These are phyloP conservation scores for Sonneratia caseolaris DNA, from an alignment of 345 rosid genomes.

Conservation along the genomic window DNA sequence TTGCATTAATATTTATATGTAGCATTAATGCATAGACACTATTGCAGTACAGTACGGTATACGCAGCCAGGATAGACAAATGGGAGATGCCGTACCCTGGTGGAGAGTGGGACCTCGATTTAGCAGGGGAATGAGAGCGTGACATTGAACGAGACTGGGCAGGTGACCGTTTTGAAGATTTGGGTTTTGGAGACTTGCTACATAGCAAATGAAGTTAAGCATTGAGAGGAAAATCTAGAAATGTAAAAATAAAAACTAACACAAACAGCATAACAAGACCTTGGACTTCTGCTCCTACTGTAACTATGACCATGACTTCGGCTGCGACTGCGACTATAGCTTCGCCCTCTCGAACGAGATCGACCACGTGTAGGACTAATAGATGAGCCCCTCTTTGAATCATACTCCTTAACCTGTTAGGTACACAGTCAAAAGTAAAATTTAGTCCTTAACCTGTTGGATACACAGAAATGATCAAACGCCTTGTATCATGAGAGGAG, in stretches of 20 bases:
- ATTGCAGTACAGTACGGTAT: not conserved
- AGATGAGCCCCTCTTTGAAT: conserved; percentile 59
- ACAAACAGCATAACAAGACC: conserved; percentile 22
- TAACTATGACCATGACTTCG: conserved; percentile 44
- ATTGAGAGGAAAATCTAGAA: not conserved
- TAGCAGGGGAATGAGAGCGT: conserved; percentile 41
- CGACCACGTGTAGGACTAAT: conserved; percentile 76
- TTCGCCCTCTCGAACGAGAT: conserved; percentile 42
- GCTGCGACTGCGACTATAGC: conserved; percentile 26
- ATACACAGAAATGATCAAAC: not conserved
- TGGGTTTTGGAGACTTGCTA: conserved; percentile 73
- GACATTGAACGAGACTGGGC: conserved; percentile 25
- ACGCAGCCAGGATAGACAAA: not conserved
- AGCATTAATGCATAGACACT: not conserved
- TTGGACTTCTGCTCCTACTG: conserved; percentile 44
- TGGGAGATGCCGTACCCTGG: conserved; percentile 41
- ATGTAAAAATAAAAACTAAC: not conserved
- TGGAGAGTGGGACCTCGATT: conserved; percentile 52
- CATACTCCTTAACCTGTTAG: conserved; percentile 74
- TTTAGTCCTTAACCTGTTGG: not conserved
- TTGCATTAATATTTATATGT: not conserved
- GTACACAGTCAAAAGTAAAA: conserved; percentile 4
- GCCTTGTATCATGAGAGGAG: not conserved
- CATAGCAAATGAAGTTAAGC: conserved; percentile 20
- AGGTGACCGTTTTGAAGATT: conserved; percentile 52